These are phyloP conservation scores for Pseudophaeomoniella oleicola DNA, from an alignment of 2,329 filamentous ascomycete genomes.

Conservation along the genomic window DNA sequence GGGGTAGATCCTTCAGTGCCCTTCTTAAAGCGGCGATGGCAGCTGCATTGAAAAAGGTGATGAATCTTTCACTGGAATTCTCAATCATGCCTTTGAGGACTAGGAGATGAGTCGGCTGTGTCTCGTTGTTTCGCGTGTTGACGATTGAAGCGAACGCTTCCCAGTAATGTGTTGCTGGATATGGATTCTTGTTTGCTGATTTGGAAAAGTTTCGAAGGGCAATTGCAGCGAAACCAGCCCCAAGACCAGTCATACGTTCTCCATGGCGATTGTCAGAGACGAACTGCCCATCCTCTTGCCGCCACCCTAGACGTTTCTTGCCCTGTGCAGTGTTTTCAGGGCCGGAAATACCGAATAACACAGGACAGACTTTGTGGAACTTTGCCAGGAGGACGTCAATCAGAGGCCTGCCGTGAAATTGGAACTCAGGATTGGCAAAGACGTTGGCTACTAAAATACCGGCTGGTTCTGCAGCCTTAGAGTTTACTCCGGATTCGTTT, in stretches of 20 bases:
- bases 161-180: slow-evolving; percentile 74
- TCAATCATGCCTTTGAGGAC: slow-evolving; percentile 55
- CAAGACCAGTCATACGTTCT: slow-evolving; percentile 71
- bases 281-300: slow-evolving; percentile 41
- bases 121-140: slow-evolving; percentile 53
- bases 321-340: slow-evolving; percentile 59
- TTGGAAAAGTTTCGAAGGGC: slow-evolving; percentile 69
- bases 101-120: slow-evolving; percentile 59
- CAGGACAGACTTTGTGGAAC: slow-evolving; percentile 64
- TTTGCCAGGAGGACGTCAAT: slow-evolving; percentile 82
- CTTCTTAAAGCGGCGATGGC: slow-evolving; percentile 56
- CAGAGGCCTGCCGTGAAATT: slow-evolving; percentile 44
- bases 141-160: slow-evolving; percentile 58
- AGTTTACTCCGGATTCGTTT: slow-evolving; percentile 49
- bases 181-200: slow-evolving; percentile 55
- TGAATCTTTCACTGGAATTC: slow-evolving; percentile 58
- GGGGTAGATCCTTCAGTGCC: slow-evolving; percentile 62
- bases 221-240: slow-evolving; percentile 69
- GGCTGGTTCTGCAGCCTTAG: slow-evolving; percentile 58
- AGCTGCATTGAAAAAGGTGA: slow-evolving; percentile 66
- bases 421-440: slow-evolving; percentile 54
- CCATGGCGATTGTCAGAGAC: slow-evolving; percentile 58
- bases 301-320: slow-evolving; percentile 58
- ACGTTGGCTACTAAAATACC: slow-evolving; percentile 64
- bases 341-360: slow-evolving; percentile 71